Conservation (phyloP, 2,329 filamentous ascomycete species). For the Ophiostoma triangulosporum region DNA sequence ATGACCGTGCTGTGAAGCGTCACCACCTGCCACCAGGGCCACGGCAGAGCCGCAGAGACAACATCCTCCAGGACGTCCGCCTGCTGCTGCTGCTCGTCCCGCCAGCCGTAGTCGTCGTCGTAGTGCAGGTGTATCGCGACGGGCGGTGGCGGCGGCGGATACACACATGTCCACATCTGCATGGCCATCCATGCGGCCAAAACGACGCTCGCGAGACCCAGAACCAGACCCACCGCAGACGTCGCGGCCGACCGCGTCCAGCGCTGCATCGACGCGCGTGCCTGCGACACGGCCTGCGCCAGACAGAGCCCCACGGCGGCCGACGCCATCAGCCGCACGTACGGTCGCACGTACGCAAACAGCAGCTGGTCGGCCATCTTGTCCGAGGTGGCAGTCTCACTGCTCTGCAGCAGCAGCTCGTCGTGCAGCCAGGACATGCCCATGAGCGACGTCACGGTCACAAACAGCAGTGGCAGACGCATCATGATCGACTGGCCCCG, state of each 20-base stretch:
- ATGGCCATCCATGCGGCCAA: constrained; percentile 11
- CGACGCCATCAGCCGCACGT: constrained; percentile 7
- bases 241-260: not conserved
- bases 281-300: constrained; percentile 6
- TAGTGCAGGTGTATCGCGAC: not conserved
- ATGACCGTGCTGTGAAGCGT: constrained; percentile 10
- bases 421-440: not conserved
- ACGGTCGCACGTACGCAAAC: constrained; percentile 3
- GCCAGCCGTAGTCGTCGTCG: not conserved
- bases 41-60: not conserved
- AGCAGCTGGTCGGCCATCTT: not conserved
- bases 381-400: not conserved
- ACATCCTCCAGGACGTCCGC: too few relatives aligned
- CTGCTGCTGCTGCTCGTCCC: not conserved
- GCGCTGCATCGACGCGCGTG: constrained; percentile 5
- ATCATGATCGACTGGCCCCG: not conserved
- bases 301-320: constrained; percentile 8
- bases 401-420: not conserved
- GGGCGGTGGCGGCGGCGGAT: not conserved
- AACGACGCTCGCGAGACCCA: constrained; percentile 8
- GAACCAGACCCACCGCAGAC: not conserved
- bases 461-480: not conserved
- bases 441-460: not conserved
- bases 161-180: constrained; percentile 4
- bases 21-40: constrained; percentile 12